Evolutionary conservation across 371 early-diverging fungal genomes (phyloP), one percentile per base, ranked within the genome.

Genomic region (Mortierella sp.): DNA sequence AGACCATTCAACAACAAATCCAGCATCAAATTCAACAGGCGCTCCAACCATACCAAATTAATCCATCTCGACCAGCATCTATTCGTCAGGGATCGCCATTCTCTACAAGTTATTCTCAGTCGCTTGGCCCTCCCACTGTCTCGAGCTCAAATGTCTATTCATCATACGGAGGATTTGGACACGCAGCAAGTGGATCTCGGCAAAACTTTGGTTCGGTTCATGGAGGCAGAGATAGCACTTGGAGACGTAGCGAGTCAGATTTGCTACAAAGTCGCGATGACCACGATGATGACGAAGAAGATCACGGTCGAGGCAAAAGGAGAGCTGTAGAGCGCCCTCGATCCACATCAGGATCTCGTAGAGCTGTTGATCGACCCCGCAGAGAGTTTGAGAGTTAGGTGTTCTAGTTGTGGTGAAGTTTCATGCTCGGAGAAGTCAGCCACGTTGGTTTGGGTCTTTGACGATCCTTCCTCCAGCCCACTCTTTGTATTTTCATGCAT

Each of bases 241-340:
- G 71, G 70, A 59, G 53, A 31, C 76, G 70, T 6, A 55, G 66
- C 2, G 64, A 70, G 19, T 55, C 66, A 9, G 56, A 47, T 17
- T 26, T 43, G 19, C 53, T 58, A 6, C 61, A 63, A 12, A 49
- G 53, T 51, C 58, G 40, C 6, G 66, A 68, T 22, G 72, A 76
- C 19, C 64, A 71, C 10, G 75, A 64, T 29, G 76, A 69, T 0
- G 76, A 76, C 32, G 72, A 67, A 2, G 72, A 68, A 8, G 78
- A 66, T 8, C 64, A 72, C 55, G 68, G 72, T 12, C 72, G 78
- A 7, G 69, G 61, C 53, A 77, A 77, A 37, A 42, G 78, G 35
- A 49, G 78, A 13, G 78, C 78, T 17, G 72, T 77, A 12, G 65
- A 63, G 53, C 69, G 72, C 6, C 72, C 78, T 34, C 65, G 72